phyloP scores from a whole-genome alignment of 805 yeast species.

The Sugiyamaella smithiae region DNA sequence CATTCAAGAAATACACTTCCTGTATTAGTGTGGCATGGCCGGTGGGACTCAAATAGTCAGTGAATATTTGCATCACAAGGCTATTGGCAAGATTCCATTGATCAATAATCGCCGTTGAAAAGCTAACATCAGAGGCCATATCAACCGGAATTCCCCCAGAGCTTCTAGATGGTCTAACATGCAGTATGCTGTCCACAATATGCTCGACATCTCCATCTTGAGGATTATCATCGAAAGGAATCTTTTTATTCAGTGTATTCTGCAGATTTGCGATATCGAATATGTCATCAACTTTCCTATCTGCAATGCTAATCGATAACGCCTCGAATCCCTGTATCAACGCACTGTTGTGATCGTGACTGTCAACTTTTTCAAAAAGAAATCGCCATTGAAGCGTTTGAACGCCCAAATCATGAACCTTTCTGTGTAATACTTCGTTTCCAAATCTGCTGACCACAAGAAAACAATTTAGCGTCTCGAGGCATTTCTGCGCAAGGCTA shows the following conservation, averaged over 20 bases:
- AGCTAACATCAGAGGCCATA: slow-evolving; percentile 9
- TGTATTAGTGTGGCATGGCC: slow-evolving; percentile 11
- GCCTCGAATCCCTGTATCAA: no score
- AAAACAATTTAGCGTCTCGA: slow-evolving; percentile 18
- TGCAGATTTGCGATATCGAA: slow-evolving; percentile 1
- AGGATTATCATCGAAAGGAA: no score
- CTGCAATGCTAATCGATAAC: background rate
- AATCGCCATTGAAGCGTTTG: background rate
- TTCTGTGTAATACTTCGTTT: background rate
- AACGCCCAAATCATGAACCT: background rate
- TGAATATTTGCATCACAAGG: slow-evolving; percentile 9
- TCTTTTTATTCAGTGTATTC: background rate
- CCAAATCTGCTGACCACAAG: slow-evolving; percentile 11
- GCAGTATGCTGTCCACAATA: background rate
- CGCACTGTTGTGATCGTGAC: background rate
- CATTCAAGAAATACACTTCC: slow-evolving; percentile 11
- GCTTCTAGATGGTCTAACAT: background rate
- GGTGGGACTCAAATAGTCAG: background rate
- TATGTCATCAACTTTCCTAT: background rate
- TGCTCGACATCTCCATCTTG: background rate
- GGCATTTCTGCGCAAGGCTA: slow-evolving; percentile 5
- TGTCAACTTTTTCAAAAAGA: background rate
- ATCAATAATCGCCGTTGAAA: slow-evolving; percentile 1
- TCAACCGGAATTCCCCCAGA: slow-evolving; percentile 5
- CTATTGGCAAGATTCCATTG: slow-evolving; percentile 20